Evolutionary conservation across 371 early-diverging fungal genomes (phyloP).

Genomic region (Zopfochytrium polystomum): DNA sequence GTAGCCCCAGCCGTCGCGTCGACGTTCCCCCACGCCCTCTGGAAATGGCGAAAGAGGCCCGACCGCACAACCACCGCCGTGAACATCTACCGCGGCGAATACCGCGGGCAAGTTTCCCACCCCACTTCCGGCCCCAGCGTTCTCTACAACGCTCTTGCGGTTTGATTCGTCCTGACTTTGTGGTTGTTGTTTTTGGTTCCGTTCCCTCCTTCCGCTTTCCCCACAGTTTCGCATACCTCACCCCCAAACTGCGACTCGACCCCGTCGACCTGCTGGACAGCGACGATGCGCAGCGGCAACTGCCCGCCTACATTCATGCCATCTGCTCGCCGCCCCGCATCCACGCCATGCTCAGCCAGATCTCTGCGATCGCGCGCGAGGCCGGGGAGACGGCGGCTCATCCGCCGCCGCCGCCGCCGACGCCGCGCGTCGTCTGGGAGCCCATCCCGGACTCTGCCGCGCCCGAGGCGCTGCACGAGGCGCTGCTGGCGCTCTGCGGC

Average conservation of each 20-base stretch:
- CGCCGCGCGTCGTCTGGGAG: neutral
- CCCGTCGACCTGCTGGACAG: neutral
- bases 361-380: neutral
- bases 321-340: neutral
- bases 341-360: neutral
- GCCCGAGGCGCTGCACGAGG: neutral
- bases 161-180: no score
- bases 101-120: neutral
- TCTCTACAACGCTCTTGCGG: no score
- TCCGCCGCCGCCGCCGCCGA: neutral
- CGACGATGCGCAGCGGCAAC: neutral
- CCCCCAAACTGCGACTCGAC: neutral
- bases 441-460: neutral
- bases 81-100: neutral
- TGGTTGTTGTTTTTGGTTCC: no score
- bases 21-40: no score
- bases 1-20: no score
- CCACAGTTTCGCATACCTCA: neutral
- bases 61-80: neutral
- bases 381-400: no score
- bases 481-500: no score
- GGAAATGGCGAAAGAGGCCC: neutral
- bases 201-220: no score
- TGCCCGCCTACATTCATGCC: neutral
- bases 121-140: no score